phyloP scores from a whole-genome alignment of 1,284 basidiomycete species.

The Phellopilus nigrolimitatus region DNA sequence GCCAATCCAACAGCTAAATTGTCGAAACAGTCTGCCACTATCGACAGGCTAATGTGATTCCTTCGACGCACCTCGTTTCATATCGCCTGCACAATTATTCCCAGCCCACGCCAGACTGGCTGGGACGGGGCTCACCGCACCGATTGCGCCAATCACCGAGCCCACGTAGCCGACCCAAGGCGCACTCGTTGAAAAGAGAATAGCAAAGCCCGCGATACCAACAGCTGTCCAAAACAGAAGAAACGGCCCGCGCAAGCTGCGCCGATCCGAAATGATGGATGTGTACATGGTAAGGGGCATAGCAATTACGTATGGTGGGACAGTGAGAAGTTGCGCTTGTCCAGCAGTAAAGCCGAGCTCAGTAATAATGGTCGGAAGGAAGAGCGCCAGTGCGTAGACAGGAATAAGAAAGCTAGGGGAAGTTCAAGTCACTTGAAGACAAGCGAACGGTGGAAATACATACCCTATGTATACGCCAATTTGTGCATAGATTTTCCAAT shows the following conservation, averaged over 20 bases:
- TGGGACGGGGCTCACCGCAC: conserved; percentile 51
- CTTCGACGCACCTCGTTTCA: conserved; percentile 48
- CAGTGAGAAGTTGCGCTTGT: conserved; percentile 52
- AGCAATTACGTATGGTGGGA: conserved; percentile 40
- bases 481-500: conserved; percentile 43
- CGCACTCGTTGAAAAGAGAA: conserved; percentile 5
- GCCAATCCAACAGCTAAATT: background rate
- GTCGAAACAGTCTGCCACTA: conserved; percentile 31
- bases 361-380: conserved; percentile 52
- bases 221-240: conserved; percentile 8
- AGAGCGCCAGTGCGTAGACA: conserved; percentile 54
- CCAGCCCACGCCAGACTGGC: conserved; percentile 51
- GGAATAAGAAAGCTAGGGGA: conserved; percentile 41
- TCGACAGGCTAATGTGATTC: conserved; percentile 51
- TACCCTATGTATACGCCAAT: conserved; percentile 41
- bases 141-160: conserved; percentile 47
- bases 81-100: conserved; percentile 51
- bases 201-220: conserved; percentile 6
- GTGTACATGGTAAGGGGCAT: conserved; percentile 13
- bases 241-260: conserved; percentile 1
- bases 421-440: conserved; percentile 7
- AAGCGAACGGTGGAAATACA: conserved; percentile 10
- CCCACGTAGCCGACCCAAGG: conserved; percentile 39
- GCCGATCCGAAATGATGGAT: conserved; percentile 4
- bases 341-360: conserved; percentile 52